These are phyloP conservation scores for Pseudogymnoascus sp. DNA, from an alignment of 2,329 filamentous ascomycete genomes.

Conservation along the genomic window DNA sequence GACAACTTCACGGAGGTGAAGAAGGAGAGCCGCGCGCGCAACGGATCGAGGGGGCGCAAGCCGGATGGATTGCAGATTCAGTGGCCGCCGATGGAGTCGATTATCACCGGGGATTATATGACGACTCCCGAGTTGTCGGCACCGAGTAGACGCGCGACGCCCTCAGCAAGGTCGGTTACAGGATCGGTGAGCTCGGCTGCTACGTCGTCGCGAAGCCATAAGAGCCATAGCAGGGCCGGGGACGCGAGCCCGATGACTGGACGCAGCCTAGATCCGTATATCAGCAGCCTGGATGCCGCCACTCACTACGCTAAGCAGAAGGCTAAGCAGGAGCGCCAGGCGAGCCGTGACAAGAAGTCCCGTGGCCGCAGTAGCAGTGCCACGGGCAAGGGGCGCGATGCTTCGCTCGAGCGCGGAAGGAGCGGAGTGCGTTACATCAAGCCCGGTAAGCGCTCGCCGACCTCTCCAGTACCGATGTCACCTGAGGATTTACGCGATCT, in stretches of 20 bases:
- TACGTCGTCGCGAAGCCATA: conserved; percentile 39
- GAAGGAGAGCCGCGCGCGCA: conserved; percentile 52
- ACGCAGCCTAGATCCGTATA: conserved; percentile 72
- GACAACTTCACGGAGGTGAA: conserved; percentile 56
- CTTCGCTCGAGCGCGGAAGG: conserved; percentile 64
- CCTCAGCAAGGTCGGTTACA: conserved; percentile 32
- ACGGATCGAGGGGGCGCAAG: conserved; percentile 70
- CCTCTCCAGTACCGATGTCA: conserved; percentile 89
- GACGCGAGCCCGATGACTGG: conserved; percentile 47
- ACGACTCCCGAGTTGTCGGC: conserved; percentile 50
- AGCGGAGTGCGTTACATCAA: conserved; percentile 59
- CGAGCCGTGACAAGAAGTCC: conserved; percentile 37
- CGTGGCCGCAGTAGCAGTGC: conserved; percentile 40
- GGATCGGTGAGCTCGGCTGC: conserved; percentile 43
- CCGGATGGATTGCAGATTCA: conserved; percentile 65
- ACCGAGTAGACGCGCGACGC: conserved; percentile 33
- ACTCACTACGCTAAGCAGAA: conserved; percentile 52
- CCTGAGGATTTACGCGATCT: conserved; percentile 71
- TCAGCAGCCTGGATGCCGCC: conserved; percentile 75
- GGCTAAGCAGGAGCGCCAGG: conserved; percentile 32
- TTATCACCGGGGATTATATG: conserved; percentile 42
- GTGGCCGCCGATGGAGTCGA: conserved; percentile 43
- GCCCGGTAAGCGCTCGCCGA: conserved; percentile 76
- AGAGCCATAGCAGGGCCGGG: conserved; percentile 29
- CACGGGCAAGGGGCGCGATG: conserved; percentile 46